These are phyloP conservation scores for Metschnikowia cerradonensis DNA, from an alignment of 805 yeast genomes.

Conservation along the genomic window DNA sequence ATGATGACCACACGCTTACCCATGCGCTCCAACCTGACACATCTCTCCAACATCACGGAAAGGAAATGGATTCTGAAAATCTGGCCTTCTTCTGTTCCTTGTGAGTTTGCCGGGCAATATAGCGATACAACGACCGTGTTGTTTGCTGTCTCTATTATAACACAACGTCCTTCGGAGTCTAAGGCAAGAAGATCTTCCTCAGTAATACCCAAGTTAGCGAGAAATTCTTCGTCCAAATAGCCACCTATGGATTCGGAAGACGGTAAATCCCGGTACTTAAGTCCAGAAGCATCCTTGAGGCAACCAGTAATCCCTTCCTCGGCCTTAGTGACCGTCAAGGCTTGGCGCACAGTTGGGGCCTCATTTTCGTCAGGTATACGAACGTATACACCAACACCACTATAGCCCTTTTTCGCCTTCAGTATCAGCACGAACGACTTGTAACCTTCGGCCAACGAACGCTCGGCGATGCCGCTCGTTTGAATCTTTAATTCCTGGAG, in stretches of 20 bases:
- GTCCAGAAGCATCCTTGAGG: conserved; percentile 17
- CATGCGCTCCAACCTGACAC: conserved; percentile 45
- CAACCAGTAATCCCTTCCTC: conserved; percentile 92
- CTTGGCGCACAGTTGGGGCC: conserved; percentile 24
- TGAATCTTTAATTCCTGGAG: conserved; percentile 79
- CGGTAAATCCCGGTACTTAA: conserved; percentile 13
- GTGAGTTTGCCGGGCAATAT: conserved; percentile 92
- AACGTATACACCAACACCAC: conserved; percentile 87
- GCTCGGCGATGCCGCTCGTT: conserved; percentile 21
- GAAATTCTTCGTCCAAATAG: conserved; percentile 45
- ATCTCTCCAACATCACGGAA: conserved; percentile 55
- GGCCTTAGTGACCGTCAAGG: conserved; percentile 59
- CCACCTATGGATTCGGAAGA: conserved; percentile 58
- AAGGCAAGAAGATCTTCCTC: conserved; percentile 23
- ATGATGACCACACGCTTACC: conserved; percentile 72
- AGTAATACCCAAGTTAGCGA: conserved; percentile 25
- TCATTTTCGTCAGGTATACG: conserved; percentile 48
- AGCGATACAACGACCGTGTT: conserved; percentile 59
- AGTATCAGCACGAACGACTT: conserved; percentile 70
- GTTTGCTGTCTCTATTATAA: conserved; percentile 66
- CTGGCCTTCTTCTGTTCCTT: conserved; percentile 64
- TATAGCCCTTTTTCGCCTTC: conserved; percentile 67
- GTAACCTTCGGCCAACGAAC: conserved; percentile 54
- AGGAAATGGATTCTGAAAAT: conserved; percentile 55
- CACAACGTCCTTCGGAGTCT: conserved; percentile 83